These are phyloP conservation scores for Arabis alpina DNA, from an alignment of 345 rosid genomes.

Conservation along the genomic window DNA sequence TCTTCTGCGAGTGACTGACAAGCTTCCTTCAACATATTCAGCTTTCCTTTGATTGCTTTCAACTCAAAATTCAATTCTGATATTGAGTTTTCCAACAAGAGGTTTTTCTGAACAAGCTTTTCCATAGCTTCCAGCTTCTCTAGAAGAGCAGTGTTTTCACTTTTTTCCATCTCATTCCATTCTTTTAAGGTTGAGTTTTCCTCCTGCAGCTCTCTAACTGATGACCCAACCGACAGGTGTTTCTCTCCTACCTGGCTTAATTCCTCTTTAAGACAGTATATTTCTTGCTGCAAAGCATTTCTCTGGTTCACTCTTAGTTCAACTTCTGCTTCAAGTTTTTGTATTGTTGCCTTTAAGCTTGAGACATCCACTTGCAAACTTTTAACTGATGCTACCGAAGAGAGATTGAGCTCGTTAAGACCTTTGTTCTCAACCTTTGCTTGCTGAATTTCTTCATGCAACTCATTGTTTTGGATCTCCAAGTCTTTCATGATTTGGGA, in stretches of 20 bases:
- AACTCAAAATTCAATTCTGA: conserved; percentile 77
- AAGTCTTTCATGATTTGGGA: conserved; percentile 65
- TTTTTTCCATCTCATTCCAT: conserved; percentile 49
- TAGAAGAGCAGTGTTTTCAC: conserved; percentile 57
- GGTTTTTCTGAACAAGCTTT: conserved; percentile 70
- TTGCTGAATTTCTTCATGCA: conserved; percentile 60
- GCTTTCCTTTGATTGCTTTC: conserved; percentile 64
- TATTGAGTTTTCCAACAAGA: conserved; percentile 73
- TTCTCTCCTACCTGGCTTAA: conserved; percentile 63
- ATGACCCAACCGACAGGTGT: conserved; percentile 59
- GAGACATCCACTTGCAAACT: conserved; percentile 73
- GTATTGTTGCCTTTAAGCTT: conserved; percentile 65
- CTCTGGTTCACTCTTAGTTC: conserved; percentile 79
- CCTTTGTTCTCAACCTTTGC: conserved; percentile 61
- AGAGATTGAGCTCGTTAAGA: conserved; percentile 52
- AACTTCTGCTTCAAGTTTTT: conserved; percentile 83
- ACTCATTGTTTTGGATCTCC: conserved; percentile 62
- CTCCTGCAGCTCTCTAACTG: conserved; percentile 62
- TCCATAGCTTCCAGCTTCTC: conserved; percentile 74
- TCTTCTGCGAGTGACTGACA: conserved; percentile 62
- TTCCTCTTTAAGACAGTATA: conserved; percentile 85
- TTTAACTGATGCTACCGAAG: conserved; percentile 57
- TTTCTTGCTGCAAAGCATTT: conserved; percentile 91
- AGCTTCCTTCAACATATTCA: conserved; percentile 63
- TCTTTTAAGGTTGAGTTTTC: conserved; percentile 61